Conservation (phyloP, 345 rosid genomes). For the Gossypium herbaceum region DNA sequence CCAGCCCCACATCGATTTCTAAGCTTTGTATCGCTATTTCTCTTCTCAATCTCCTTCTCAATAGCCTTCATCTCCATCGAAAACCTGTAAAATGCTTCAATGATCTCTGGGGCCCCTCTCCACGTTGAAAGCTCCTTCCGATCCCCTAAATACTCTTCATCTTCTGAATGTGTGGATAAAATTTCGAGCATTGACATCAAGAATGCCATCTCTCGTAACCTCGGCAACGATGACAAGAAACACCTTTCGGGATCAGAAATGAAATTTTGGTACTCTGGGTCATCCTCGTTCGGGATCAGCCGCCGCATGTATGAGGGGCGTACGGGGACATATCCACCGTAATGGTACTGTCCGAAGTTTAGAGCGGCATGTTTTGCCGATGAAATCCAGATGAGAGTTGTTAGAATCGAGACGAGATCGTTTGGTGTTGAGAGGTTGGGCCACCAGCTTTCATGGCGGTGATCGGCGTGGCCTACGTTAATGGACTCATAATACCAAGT, state of each 20-base stretch:
- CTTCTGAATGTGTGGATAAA: constrained; percentile 5
- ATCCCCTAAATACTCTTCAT: constrained; percentile 17
- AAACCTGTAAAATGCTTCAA: constrained; percentile 8
- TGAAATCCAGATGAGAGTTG: constrained; percentile 79
- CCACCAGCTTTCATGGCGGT: constrained; percentile 56
- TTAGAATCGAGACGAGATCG: constrained; percentile 55
- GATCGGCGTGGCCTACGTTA: constrained; percentile 15
- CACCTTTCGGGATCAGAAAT: constrained; percentile 1
- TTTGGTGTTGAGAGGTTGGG: constrained; percentile 49
- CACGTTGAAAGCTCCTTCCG: constrained; percentile 1
- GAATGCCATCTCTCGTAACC: not conserved
- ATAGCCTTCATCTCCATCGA: constrained; percentile 48
- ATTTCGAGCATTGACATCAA: constrained; percentile 8
- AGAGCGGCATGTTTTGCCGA: constrained; percentile 65
- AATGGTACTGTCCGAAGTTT: constrained; percentile 17
- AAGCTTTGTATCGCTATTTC: constrained; percentile 55
- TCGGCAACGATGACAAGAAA: constrained; percentile 13
- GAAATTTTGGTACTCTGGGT: constrained; percentile 4
- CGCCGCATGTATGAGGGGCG: constrained; percentile 12
- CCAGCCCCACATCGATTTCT: constrained; percentile 37
- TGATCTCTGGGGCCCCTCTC: not conserved
- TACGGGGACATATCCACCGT: constrained; percentile 10
- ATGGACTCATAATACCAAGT: constrained; percentile 13
- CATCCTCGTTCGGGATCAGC: not conserved
- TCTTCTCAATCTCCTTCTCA: constrained; percentile 71